Evolutionary conservation across 1,284 basidiomycete species (phyloP).

Genomic region (Apiotrichum mycotoxinovorans): DNA sequence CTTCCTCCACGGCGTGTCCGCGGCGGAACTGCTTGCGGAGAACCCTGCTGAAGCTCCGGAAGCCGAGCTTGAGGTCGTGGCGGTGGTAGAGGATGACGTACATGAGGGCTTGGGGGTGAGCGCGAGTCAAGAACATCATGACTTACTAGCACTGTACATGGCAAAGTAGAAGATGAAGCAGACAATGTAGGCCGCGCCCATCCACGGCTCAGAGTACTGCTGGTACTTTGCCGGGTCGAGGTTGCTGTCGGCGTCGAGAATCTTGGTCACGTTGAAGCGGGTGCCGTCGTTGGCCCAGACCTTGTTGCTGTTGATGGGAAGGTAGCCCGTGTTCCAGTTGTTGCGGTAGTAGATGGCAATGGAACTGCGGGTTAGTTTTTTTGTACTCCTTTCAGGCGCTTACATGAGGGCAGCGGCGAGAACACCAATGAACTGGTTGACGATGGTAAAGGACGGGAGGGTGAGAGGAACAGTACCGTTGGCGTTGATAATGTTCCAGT

Average conservation of each 20-base stretch:
- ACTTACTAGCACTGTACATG: conserved; percentile 30
- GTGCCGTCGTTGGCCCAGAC: conserved; percentile 29
- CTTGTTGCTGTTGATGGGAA: conserved; percentile 35
- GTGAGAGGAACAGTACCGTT: conserved; percentile 20
- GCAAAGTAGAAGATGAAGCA: conserved; percentile 41
- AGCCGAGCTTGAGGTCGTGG: conserved; percentile 39
- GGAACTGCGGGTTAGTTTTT: conserved; percentile 1
- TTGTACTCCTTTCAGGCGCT: too few relatives aligned
- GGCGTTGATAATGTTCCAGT: conserved; percentile 16
- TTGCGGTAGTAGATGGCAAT: conserved; percentile 28
- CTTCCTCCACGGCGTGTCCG: conserved; percentile 44
- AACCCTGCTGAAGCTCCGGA: conserved; percentile 30
- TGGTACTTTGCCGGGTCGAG: conserved; percentile 37
- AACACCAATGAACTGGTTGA: conserved; percentile 34
- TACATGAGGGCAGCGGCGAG: background rate
- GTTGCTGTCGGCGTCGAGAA: conserved; percentile 31
- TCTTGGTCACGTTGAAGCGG: conserved; percentile 41
- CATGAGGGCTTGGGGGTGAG: conserved; percentile 9
- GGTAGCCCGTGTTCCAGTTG: conserved; percentile 34
- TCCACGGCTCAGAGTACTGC: conserved; percentile 37
- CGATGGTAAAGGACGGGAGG: conserved; percentile 32
- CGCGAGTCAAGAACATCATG: too few relatives aligned
- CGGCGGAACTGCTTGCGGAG: conserved; percentile 1
- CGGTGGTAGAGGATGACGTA: conserved; percentile 48
- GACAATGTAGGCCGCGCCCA: conserved; percentile 34